These are phyloP conservation scores for Fonsecaea pugnacius DNA, from an alignment of 2,329 filamentous ascomycete species.

Conservation along the genomic window DNA sequence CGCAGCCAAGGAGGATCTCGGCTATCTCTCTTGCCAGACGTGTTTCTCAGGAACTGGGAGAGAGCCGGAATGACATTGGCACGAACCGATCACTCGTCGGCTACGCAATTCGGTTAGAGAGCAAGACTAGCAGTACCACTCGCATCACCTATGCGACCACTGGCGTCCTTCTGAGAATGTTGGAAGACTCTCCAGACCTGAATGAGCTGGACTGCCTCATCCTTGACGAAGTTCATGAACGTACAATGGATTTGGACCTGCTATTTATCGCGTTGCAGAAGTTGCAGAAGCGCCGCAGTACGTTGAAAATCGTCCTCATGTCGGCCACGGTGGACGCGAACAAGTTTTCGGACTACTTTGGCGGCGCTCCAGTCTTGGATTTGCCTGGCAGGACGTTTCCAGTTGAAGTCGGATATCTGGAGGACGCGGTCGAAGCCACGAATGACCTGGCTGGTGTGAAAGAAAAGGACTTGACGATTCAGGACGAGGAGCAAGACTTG, in stretches of 20 bases:
- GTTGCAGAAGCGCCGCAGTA: constrained; percentile 73
- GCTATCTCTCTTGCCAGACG: constrained; percentile 90
- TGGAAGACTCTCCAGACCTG: constrained; percentile 85
- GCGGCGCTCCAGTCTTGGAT: constrained; percentile 79
- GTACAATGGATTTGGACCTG: constrained; percentile 96
- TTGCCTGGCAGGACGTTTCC: constrained; percentile 94
- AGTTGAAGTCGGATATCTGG: constrained; percentile 82
- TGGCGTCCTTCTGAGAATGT: constrained; percentile 96
- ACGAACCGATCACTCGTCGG: constrained; percentile 83
- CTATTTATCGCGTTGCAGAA: constrained; percentile 88
- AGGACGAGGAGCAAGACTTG: constrained; percentile 46
- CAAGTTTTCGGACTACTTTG: constrained; percentile 83
- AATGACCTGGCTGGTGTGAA: constrained; percentile 63
- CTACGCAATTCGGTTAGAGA: constrained; percentile 91
- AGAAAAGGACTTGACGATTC: constrained; percentile 37
- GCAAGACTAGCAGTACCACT: constrained; percentile 79
- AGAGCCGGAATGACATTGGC: constrained; percentile 79
- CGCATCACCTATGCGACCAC: constrained; percentile 81
- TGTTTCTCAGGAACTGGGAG: constrained; percentile 93
- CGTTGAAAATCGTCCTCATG: constrained; percentile 94
- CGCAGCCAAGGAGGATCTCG: constrained; percentile 92
- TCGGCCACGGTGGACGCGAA: constrained; percentile 95
- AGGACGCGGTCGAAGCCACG: constrained; percentile 89
- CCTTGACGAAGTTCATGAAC: constrained; percentile 96
- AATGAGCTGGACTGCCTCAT: constrained; percentile 90